Base-by-base conservation (phyloP, 2,329 filamentous ascomycete genomes). In the Colletotrichum euphorbiae region DNA sequence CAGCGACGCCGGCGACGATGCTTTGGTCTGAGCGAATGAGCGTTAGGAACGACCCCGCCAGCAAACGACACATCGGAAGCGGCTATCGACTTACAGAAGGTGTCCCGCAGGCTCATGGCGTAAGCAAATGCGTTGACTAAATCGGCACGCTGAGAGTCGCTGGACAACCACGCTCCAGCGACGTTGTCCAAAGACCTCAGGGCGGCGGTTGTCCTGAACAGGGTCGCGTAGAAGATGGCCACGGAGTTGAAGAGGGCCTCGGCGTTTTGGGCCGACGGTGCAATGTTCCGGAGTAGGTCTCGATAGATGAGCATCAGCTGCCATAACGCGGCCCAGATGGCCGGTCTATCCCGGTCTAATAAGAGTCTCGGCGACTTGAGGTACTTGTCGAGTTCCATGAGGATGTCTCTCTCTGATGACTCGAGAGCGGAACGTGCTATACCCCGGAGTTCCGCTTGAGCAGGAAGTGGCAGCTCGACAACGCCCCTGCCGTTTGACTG, bases 241-340 rank as follows among this genome's bases (percentile, higher is more conserved):
- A 74, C 57, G 4, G 72, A 72, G 15, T 68, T 62, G 28, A 72
- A 68, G 13, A 74, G 45, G 24, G 62, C 17, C 13, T 43, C 48
- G 2, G 66, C 58, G 46, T 60, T 50, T 9, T 31, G n/a, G 19
- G 6, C 54, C 19, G 36, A 45, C 7, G 63, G 45, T 43, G 24
- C 17, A 4, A 31, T 11, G 17, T 6, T 40, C 5, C 71, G 66
- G 62, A 78, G 74, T 51, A 84, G 74, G 60, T 84, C 81, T 19
- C 80, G 79, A 69, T 85, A 85, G 71, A 84, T 80, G 42, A 85
- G 76, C 51, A 85, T 81, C 62, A 85, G 74, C 67, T 84, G 81
- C 82, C 84, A 85, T 73, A 84, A 74, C 72, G 79, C 81, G 17
- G 78, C 80, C 82, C 83, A 85, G 19, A 85, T 72, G 19, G 80